A percentile compares a stretch with the other conserved stretches of the same genome.
These are phyloP conservation scores for Fusarium napiforme DNA, from an alignment of 2,329 filamentous ascomycete species.

Conservation along the genomic window DNA sequence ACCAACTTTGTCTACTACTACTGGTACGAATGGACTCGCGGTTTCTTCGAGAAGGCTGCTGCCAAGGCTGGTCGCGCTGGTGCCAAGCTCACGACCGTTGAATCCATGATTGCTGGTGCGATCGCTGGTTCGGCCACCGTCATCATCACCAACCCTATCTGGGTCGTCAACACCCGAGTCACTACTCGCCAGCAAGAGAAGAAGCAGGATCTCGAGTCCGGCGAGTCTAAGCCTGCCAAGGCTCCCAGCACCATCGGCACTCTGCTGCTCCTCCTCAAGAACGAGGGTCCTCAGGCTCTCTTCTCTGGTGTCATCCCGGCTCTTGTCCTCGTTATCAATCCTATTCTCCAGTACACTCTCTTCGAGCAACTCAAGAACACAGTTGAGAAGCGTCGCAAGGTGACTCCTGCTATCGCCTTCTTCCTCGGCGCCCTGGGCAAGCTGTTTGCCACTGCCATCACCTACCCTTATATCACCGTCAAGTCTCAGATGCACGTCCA, in stretches of 20 bases:
- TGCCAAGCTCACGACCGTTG: constrained; percentile 87
- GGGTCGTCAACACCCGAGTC: constrained; percentile 99
- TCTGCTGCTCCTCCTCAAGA: constrained; percentile 79
- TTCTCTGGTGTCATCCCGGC: constrained; percentile 95
- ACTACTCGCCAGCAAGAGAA: constrained; percentile 80
- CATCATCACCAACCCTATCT: constrained; percentile 97
- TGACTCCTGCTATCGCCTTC: constrained; percentile 90
- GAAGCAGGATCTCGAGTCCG: constrained; percentile 57
- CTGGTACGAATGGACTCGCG: constrained; percentile 98
- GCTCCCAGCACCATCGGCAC: constrained; percentile 82
- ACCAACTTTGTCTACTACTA: constrained; percentile 99
- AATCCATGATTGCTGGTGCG: constrained; percentile 95
- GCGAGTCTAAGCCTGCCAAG: constrained; percentile 55
- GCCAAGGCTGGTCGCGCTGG: constrained; percentile 76
- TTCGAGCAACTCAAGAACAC: constrained; percentile 98
- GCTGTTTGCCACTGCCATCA: constrained; percentile 91
- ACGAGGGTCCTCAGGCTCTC: constrained; percentile 86
- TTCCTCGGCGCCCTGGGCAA: constrained; percentile 93
- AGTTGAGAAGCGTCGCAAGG: constrained; percentile 76
- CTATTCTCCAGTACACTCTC: constrained; percentile 97
- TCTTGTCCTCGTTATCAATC: constrained; percentile 94
- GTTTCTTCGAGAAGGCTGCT: constrained; percentile 85
- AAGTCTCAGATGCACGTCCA: constrained; percentile 98
- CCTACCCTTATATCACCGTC: constrained; percentile 98
- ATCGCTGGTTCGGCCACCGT: constrained; percentile 95